Base-by-base conservation (phyloP, 1,284 basidiomycete genomes). In the Pseudozyma thailandica region DNA sequence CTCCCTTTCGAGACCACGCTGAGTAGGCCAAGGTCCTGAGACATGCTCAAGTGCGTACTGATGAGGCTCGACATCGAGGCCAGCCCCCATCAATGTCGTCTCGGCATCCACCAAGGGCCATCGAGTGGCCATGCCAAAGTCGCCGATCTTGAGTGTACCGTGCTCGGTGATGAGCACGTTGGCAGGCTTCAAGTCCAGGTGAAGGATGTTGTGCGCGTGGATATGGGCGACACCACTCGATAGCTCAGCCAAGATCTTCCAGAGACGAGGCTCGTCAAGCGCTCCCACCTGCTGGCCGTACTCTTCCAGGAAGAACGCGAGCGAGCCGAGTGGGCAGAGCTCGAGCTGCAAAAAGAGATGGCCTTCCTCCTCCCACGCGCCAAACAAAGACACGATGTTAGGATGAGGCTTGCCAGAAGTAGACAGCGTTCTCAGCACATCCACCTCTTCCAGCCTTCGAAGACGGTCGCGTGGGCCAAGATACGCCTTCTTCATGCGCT, bases 171-270 rank as follows among this genome's bases (percentile, higher is more conserved):
- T 88, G 81, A 99, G 93, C 55, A 99, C 90, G 82, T 99, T 99
- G 56, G 92, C 94, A 13, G 96, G 96, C 85, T 98, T 99, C 75
- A 99, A 86, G 85, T 99, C 96, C 55, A 99, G 88, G 85, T 99
- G 96, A 52, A 98, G 91, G 48, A 98, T 90, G 50, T 91, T 90
- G 53, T 89, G 87, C 58, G 88, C 87, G 84, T 99, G 96, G 66
- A 98, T 92, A 85, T 94, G 94, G 61, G 87, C 86, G 66, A 98
- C 86, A 69, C 95, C 85, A 6, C 79, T 75, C 78, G 90, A 90
- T 57, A 98, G 86, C 83, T 98, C 96, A 39, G 90, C 90, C 56
- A 95, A 86, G 74, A 98, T 91, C 87, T 98, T 98, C 96, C 96
- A 99, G 45, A 98, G 90, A 53, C 93, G 87, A 27, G 90, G 90